Percentiles rank a stretch among this genome's conserved stretches.
phyloP scores from a whole-genome alignment of 1,139 yeast genomes.

The Protomyces inouyei region DNA sequence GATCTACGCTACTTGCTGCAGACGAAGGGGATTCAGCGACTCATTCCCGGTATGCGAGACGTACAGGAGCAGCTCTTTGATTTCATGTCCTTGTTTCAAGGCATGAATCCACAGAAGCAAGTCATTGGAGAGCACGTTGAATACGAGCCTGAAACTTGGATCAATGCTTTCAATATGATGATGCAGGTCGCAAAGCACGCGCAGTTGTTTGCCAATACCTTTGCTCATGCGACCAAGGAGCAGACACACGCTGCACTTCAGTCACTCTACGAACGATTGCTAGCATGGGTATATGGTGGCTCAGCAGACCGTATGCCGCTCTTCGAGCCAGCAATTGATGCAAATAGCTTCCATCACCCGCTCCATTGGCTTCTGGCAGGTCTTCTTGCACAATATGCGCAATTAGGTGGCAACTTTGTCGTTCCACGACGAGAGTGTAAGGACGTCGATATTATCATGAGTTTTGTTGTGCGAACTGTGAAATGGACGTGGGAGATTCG shows the following conservation, averaged over 20 bases:
- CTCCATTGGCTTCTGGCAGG: slow-evolving; percentile 56
- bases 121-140: slow-evolving; percentile 83
- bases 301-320: slow-evolving; percentile 30
- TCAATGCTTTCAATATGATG: slow-evolving; percentile 71
- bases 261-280: neutral
- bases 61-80: slow-evolving; percentile 50
- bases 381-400: neutral
- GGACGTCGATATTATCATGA: neutral
- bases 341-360: slow-evolving; percentile 69
- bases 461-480: slow-evolving; percentile 66
- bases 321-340: slow-evolving; percentile 44
- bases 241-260: neutral
- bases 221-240: slow-evolving; percentile 28
- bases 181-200: slow-evolving; percentile 45
- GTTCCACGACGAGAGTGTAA: neutral
- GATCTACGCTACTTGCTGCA: slow-evolving; percentile 61
- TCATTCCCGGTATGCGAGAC: slow-evolving; percentile 41
- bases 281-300: slow-evolving; percentile 27
- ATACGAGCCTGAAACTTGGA: slow-evolving; percentile 82
- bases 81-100: slow-evolving; percentile 68
- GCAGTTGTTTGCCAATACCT: slow-evolving; percentile 41
- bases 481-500: slow-evolving; percentile 71
- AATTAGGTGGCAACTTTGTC: neutral
- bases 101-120: slow-evolving; percentile 67
- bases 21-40: slow-evolving; percentile 35